Evolutionary conservation across 202 grass and related monocot genomes (phyloP).

Genomic region (Dendrocalamus latiflorus): DNA sequence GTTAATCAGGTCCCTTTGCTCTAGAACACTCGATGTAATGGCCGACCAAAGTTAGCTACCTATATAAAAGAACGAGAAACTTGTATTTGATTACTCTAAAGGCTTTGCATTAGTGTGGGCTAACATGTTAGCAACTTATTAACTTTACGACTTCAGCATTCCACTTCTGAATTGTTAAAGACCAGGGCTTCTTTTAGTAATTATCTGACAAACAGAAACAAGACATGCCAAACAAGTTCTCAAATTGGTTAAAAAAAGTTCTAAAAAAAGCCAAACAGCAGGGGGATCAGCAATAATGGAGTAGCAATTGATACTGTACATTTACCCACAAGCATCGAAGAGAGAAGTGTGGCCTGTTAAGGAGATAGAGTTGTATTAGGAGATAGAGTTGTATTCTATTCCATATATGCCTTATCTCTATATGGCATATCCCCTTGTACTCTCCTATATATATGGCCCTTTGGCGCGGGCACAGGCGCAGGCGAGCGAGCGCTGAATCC

Average conservation of each 20-base stretch:
- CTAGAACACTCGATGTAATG: conserved; percentile 14
- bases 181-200: not conserved
- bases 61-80: not conserved
- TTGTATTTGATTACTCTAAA: not conserved
- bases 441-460: too few species aligned
- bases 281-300: not conserved
- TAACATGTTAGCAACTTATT: conserved; percentile 21
- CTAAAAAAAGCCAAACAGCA: not conserved
- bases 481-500: too few species aligned
- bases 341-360: not conserved
- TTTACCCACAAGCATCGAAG: too few species aligned
- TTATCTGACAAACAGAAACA: too few species aligned
- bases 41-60: conserved; percentile 31
- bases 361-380: too few species aligned
- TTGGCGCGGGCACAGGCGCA: too few species aligned
- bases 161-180: conserved; percentile 25
- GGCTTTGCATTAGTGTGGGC: not conserved
- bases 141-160: conserved; percentile 15
- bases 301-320: not conserved
- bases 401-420: too few species aligned
- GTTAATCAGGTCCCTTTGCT: not conserved
- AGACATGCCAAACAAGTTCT: too few species aligned
- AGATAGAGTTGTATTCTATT: too few species aligned
- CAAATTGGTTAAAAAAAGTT: too few species aligned
- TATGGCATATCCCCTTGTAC: too few species aligned